Conservation (phyloP, 805 yeast genomes). For the Kluyveromyces nonfermentans region DNA sequence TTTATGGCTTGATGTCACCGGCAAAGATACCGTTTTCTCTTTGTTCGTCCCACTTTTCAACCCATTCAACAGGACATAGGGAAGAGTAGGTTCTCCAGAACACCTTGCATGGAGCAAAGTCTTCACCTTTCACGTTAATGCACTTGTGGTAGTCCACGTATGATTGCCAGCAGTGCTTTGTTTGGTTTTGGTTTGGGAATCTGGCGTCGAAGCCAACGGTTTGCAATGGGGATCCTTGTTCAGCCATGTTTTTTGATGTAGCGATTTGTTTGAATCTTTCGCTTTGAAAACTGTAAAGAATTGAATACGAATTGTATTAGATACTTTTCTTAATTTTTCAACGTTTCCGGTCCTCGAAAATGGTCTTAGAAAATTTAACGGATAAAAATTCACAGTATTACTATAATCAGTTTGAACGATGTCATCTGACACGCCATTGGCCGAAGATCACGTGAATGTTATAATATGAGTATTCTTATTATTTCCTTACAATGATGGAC, state of each 20-base stretch:
- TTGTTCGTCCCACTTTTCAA: constrained; percentile 82
- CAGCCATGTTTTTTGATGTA: constrained; percentile 9
- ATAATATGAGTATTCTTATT: no score
- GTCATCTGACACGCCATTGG: constrained; percentile 7
- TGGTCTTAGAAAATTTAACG: not conserved
- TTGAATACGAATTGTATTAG: not conserved
- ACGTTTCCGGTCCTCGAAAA: not conserved
- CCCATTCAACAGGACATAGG: constrained; percentile 78
- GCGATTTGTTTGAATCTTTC: not conserved
- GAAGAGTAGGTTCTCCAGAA: constrained; percentile 87
- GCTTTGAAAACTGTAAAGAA: not conserved
- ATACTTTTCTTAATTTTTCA: not conserved
- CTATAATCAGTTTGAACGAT: not conserved
- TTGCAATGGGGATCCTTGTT: constrained; percentile 37
- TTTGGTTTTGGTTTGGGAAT: constrained; percentile 95
- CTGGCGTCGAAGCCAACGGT: constrained; percentile 82
- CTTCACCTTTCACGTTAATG: constrained; percentile 94
- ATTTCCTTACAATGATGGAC: not conserved
- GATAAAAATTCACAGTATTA: not conserved
- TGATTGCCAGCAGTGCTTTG: constrained; percentile 97
- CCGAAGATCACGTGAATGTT: constrained; percentile 10
- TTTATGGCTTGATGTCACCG: constrained; percentile 35
- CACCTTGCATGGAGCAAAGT: constrained; percentile 93
- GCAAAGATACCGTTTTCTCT: constrained; percentile 55
- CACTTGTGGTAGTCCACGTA: constrained; percentile 98